These are phyloP conservation scores for Hypoxylon rubiginosum DNA, from an alignment of 2,329 filamentous ascomycete genomes.

Conservation along the genomic window DNA sequence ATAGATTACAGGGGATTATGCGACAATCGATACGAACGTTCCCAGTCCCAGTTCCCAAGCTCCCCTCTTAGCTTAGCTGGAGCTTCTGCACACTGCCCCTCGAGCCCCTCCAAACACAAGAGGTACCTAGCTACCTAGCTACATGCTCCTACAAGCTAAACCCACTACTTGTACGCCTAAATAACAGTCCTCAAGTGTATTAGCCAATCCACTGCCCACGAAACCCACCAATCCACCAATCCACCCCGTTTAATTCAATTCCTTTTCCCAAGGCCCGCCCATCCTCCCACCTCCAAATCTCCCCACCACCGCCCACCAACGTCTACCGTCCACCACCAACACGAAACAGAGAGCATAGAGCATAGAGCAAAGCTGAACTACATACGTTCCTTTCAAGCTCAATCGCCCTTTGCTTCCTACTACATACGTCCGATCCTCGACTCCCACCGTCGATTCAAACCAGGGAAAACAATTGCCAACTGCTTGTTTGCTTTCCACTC, in stretches of 20 bases:
- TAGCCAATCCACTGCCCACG: conserved; percentile 31
- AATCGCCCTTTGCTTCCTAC: conserved; percentile 29
- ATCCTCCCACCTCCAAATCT: conserved; percentile 38
- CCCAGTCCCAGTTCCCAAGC: conserved; percentile 18
- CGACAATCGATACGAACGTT: conserved; percentile 36
- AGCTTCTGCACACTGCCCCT: conserved; percentile 25
- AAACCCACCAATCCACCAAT: conserved; percentile 1
- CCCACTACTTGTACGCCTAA: background rate
- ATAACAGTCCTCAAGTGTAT: conserved; percentile 14
- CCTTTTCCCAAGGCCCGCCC: conserved; percentile 14
- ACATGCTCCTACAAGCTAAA: no score
- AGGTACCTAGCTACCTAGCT: conserved; percentile 23
- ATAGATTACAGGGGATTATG: conserved; percentile 2
- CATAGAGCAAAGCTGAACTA: background rate
- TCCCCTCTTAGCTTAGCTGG: conserved; percentile 32
- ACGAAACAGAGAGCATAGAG: background rate
- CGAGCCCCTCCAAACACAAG: conserved; percentile 38
- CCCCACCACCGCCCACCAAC: conserved; percentile 40
- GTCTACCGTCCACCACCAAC: conserved; percentile 10
- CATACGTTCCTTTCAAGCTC: conserved; percentile 31
- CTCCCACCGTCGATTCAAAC: conserved; percentile 36
- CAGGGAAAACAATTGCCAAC: conserved; percentile 21
- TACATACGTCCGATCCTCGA: conserved; percentile 39
- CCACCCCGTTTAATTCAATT: conserved; percentile 40
- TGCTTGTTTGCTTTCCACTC: conserved; percentile 31